Base-by-base conservation (phyloP, 768 basidiomycete genomes). In the Russula sp. region DNA sequence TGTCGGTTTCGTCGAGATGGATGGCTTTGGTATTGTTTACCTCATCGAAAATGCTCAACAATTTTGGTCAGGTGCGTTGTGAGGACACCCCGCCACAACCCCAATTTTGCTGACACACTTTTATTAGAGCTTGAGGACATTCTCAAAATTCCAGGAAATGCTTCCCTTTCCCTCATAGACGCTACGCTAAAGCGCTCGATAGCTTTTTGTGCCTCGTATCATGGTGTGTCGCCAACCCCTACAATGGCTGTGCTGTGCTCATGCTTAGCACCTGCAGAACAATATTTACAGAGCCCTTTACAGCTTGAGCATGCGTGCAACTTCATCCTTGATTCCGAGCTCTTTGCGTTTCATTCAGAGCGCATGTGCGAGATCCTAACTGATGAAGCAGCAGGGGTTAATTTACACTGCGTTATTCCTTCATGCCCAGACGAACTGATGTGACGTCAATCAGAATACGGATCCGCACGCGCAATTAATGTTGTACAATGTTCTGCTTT, bases 311-410 rank as follows among this genome's bases (percentile, higher is more conserved):
- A 94, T 71, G 93, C 93, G 11, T 88, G 89, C 68, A 77, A 81
- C 45, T 74, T 89, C 35, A 76, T 98, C 13, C 77, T 95, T 47
- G 83, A 85, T 58, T 94, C 91, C 0, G 94, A 95, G 70, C 80
- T 98, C 45, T 97, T 98, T 69, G 74, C 82, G 2, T 95, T 90
- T 70, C 94, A 98, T 73, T 94, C 91, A 3, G 94, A 94, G 71
- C 79, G 96, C 39, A 95, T 95, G 91, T 84, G 87, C 59, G 89
- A 92, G 67, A 81, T 89, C 47, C 77, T 94, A 53, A 77, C 88
- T 42, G 80, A 86, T 53, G 86, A 91, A 68, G 82, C 83, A 13
- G 80, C 82, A 71, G 78, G 79, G 70, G 89, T 93, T 71, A 70
- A 85, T 54, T 34, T 14, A 8, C 8, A 16, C 18, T 22, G 35